phyloP scores from a whole-genome alignment of 192 early-diverging fungal species.

The Backusella circina region DNA sequence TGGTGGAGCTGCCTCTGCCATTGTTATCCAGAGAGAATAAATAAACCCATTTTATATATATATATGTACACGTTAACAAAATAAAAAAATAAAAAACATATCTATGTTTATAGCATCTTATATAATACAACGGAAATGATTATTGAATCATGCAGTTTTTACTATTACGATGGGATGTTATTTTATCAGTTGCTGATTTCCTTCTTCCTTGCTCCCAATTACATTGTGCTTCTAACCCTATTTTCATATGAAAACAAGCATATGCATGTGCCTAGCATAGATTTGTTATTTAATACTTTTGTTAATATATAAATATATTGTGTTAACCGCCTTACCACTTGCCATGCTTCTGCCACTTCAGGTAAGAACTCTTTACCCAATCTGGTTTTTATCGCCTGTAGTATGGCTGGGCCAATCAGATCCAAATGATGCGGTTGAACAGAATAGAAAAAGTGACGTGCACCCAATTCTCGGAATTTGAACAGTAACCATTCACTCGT shows the following conservation, averaged over 20 bases:
- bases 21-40: conserved; percentile 61
- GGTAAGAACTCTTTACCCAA: conserved; percentile 14
- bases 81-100: neutral
- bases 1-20: conserved; percentile 71
- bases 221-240: conserved; percentile 2
- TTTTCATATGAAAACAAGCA: conserved; percentile 15
- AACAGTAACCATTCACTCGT: neutral
- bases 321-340: neutral
- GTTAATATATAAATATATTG: neutral
- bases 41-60: neutral
- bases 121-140: neutral
- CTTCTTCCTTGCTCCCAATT: neutral
- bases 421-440: conserved; percentile 13
- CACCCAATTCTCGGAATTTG: conserved; percentile 10
- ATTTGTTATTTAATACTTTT: too few relatives aligned
- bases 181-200: neutral
- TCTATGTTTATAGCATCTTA: neutral
- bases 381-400: neutral
- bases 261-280: conserved; percentile 10
- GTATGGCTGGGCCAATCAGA: conserved; percentile 12
- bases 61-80: neutral
- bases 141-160: neutral
- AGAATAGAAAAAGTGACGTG: neutral
- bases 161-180: neutral
- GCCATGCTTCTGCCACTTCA: conserved; percentile 20